A percentile compares a stretch with the other conserved stretches of the same genome.
Evolutionary conservation across 345 rosid genomes (phyloP).

Genomic region (Luvunga scandens): DNA sequence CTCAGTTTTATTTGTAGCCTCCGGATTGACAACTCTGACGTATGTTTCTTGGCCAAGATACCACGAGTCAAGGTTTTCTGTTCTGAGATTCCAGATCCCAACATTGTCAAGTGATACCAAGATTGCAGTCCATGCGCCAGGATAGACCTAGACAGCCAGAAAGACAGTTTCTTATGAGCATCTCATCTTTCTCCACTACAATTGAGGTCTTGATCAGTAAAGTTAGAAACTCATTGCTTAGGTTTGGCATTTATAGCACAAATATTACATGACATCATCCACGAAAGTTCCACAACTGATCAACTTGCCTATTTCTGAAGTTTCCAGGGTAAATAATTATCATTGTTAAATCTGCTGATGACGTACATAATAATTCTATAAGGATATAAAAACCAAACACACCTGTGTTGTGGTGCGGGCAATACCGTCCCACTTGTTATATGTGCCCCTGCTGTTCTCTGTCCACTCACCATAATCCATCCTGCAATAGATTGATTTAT

Average conservation of each 20-base stretch:
- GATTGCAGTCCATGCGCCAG: constrained; percentile 97
- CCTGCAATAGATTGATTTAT: constrained; percentile 38
- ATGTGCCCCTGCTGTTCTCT: constrained; percentile 93
- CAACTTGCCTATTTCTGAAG: background rate
- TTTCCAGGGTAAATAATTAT: background rate
- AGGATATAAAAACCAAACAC: background rate
- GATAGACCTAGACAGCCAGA: constrained; percentile 60
- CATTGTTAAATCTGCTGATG: background rate
- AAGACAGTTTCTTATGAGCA: background rate
- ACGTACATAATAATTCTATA: background rate
- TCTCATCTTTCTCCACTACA: background rate
- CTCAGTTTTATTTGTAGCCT: constrained; percentile 88
- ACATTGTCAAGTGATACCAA: constrained; percentile 93
- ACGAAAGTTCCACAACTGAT: background rate
- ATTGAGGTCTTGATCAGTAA: background rate
- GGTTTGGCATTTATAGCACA: background rate
- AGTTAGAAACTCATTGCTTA: background rate
- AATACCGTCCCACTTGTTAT: constrained; percentile 98
- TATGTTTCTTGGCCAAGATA: constrained; percentile 99
- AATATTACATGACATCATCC: background rate
- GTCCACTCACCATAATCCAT: constrained; percentile 99
- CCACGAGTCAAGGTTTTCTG: constrained; percentile 98
- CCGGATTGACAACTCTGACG: constrained; percentile 85
- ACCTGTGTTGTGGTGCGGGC: constrained; percentile 94
- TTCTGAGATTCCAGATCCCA: constrained; percentile 93